Conservation (phyloP, 2,329 filamentous ascomycete genomes). For the Aspergillus viridinutans region DNA sequence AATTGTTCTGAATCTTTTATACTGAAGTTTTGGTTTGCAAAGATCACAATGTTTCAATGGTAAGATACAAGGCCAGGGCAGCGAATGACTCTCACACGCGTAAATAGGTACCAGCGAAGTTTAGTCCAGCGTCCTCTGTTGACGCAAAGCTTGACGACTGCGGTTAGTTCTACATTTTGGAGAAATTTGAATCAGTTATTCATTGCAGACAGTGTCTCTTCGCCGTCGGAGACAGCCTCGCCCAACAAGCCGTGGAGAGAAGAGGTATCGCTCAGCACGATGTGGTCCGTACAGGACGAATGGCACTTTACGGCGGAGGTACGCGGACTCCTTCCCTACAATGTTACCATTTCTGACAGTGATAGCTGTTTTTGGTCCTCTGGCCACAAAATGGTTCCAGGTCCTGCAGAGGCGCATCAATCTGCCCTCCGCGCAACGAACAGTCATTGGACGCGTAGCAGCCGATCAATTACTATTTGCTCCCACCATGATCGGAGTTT, state of each 20-base stretch:
- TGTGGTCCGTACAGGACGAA: slow-evolving; percentile 7
- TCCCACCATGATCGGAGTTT: slow-evolving; percentile 15
- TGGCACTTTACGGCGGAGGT: slow-evolving; percentile 15
- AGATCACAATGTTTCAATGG: neutral
- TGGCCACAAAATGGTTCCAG: slow-evolving; percentile 16
- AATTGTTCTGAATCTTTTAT: neutral
- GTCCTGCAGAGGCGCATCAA: slow-evolving; percentile 10
- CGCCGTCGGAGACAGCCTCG: slow-evolving; percentile 11
- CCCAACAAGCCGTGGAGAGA: slow-evolving; percentile 14
- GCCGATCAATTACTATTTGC: slow-evolving; percentile 13
- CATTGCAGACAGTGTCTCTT: slow-evolving; percentile 7
- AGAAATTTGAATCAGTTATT: neutral
- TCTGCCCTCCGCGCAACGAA: slow-evolving; percentile 1
- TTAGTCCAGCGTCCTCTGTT: slow-evolving; percentile 11
- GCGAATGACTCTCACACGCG: neutral
- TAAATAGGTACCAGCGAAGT: slow-evolving; percentile 11
- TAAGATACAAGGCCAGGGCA: neutral
- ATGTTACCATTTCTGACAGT: neutral
- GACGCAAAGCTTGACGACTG: slow-evolving; percentile 14
- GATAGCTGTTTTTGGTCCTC: slow-evolving; percentile 11
- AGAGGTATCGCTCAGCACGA: slow-evolving; percentile 9
- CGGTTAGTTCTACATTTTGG: slow-evolving; percentile 1
- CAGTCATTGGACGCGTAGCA: slow-evolving; percentile 9
- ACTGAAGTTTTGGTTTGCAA: neutral
- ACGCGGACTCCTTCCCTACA: neutral